Conservation (phyloP, 768 basidiomycete genomes). For the Mycena rebaudengoi region DNA sequence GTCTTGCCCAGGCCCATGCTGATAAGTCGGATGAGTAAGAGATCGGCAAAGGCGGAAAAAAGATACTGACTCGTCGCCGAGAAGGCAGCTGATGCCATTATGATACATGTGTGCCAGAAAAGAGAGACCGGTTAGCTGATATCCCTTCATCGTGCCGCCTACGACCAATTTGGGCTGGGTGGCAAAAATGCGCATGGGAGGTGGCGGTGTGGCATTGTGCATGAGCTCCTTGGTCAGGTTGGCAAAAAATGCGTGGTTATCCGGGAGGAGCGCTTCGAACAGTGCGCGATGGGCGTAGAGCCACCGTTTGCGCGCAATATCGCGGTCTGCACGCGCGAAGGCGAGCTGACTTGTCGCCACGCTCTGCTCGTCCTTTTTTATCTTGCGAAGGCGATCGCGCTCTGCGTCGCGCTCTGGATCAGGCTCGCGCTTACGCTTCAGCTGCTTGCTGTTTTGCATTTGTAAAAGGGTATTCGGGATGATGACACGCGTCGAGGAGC, state of each 20-base stretch:
- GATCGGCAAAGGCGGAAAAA: neutral
- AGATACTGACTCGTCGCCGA: constrained; percentile 70
- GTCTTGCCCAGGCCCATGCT: constrained; percentile 67
- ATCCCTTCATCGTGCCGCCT: constrained; percentile 74
- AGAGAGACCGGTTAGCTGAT: constrained; percentile 75
- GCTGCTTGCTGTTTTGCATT: neutral
- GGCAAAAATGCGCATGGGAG: constrained; percentile 48
- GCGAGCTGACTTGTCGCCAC: neutral
- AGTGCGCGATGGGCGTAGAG: constrained; percentile 51
- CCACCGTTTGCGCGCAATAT: constrained; percentile 49
- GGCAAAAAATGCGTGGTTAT: constrained; percentile 46
- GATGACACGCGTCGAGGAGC: constrained; percentile 4
- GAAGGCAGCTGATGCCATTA: constrained; percentile 76
- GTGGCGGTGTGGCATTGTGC: constrained; percentile 29
- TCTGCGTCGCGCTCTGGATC: neutral
- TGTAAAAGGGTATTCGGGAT: neutral
- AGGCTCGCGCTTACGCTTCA: constrained; percentile 13
- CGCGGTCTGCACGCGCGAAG: constrained; percentile 1
- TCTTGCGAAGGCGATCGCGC: constrained; percentile 3
- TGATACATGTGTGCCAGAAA: constrained; percentile 73
- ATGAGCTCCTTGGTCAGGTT: constrained; percentile 41
- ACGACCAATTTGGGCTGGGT: constrained; percentile 60
- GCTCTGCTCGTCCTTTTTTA: constrained; percentile 9
- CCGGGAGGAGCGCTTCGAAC: constrained; percentile 57
- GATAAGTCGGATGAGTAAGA: neutral